These are phyloP conservation scores for Aquilaria malaccensis DNA, from an alignment of 345 rosid species.

Conservation along the genomic window DNA sequence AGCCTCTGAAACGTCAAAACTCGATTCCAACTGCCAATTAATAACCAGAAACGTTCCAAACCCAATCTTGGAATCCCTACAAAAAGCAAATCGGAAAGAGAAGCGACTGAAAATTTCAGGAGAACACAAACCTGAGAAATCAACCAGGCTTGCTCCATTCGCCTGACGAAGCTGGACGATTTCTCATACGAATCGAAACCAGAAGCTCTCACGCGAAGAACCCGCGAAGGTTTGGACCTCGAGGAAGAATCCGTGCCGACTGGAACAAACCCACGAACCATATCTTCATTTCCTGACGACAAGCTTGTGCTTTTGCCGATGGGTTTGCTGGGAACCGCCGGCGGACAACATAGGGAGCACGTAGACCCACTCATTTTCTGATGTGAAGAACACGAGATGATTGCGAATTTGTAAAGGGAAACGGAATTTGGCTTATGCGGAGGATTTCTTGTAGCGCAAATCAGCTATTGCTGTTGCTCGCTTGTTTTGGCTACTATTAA, in stretches of 20 bases:
- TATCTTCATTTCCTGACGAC: conserved; percentile 5
- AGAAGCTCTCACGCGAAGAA: conserved; percentile 40
- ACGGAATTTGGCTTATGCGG: too few species aligned
- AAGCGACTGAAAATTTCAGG: too few species aligned
- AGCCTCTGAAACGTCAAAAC: too few species aligned
- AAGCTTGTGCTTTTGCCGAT: conserved; percentile 10
- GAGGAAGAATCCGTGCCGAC: not conserved
- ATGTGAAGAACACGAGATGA: conserved; percentile 17
- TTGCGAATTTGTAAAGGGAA: too few species aligned
- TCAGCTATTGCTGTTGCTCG: too few species aligned
- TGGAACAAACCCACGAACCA: conserved; percentile 20
- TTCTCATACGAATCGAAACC: conserved; percentile 62
- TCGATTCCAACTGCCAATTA: not conserved
- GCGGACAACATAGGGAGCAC: conserved; percentile 17
- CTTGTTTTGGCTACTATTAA: too few species aligned
- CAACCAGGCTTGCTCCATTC: conserved; percentile 85
- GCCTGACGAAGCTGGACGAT: conserved; percentile 67
- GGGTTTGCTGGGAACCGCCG: conserved; percentile 20
- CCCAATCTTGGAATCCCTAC: not conserved
- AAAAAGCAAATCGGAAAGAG: not conserved
- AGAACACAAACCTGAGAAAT: conserved; percentile 60
- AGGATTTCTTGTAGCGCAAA: too few species aligned
- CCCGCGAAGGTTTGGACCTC: conserved; percentile 13
- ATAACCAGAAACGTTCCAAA: not conserved
- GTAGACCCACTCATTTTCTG: conserved; percentile 23